These are phyloP conservation scores for Skeletonema tropicum DNA, from an alignment of 108 stramenopile species.

Conservation along the genomic window DNA sequence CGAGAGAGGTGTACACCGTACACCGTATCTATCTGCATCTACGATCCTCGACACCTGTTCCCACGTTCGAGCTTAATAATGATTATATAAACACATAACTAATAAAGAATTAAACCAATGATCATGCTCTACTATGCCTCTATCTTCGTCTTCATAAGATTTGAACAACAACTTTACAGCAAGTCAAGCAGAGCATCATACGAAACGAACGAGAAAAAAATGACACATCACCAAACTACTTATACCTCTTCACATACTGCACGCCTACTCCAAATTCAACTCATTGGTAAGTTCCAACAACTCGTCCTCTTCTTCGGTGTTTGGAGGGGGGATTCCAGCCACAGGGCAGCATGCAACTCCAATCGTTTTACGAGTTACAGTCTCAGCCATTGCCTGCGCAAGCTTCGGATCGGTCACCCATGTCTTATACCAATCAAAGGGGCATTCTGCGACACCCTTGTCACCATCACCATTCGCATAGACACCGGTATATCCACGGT, in stretches of 20 bases:
- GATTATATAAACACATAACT: too few species aligned
- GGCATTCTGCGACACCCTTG: slow-evolving; percentile 73
- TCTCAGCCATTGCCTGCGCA: slow-evolving; percentile 75
- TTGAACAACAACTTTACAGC: background rate
- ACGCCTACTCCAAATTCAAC: slow-evolving; percentile 39
- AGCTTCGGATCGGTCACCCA: slow-evolving; percentile 80
- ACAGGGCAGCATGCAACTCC: slow-evolving; percentile 71
- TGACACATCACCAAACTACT: background rate
- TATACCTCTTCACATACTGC: background rate
- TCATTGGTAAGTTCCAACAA: slow-evolving; percentile 53
- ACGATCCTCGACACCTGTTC: too few species aligned
- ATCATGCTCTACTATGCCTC: too few species aligned
- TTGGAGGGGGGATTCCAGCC: slow-evolving; percentile 53
- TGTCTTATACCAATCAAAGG: slow-evolving; percentile 71
- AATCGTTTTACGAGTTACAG: slow-evolving; percentile 72
- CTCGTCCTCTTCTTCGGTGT: slow-evolving; percentile 43
- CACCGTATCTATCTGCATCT: too few species aligned
- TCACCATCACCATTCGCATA: slow-evolving; percentile 82
- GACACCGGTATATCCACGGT: slow-evolving; percentile 62
- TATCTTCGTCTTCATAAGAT: too few species aligned
- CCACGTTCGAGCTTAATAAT: too few species aligned
- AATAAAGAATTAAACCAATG: too few species aligned
- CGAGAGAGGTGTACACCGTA: too few species aligned
- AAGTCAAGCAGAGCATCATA: background rate
- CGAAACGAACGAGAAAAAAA: background rate